Conservation (phyloP, 768 basidiomycete species). For the Leccinellum rugosiceps region DNA sequence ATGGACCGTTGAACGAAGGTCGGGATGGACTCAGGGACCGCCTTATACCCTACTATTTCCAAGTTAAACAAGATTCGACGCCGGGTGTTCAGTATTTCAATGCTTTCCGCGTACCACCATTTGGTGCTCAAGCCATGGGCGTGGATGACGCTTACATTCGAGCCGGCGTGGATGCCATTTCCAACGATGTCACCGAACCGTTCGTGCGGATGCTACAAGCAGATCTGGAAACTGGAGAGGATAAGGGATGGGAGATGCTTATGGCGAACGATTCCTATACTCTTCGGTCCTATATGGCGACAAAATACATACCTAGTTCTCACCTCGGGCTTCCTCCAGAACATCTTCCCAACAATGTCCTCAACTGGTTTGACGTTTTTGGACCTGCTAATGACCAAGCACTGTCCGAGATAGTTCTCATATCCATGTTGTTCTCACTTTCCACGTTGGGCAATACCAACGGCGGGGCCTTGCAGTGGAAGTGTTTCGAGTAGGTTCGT, state of each 20-base stretch:
- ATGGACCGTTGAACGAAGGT: slow-evolving; percentile 23
- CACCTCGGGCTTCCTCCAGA: slow-evolving; percentile 12
- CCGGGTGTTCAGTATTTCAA: slow-evolving; percentile 8
- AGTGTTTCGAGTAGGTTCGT: slow-evolving; percentile 6
- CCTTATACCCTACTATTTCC: slow-evolving; percentile 21
- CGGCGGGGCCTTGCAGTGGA: slow-evolving; percentile 1
- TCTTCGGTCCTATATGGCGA: slow-evolving; percentile 16
- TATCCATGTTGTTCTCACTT: background rate
- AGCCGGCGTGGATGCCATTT: slow-evolving; percentile 18
- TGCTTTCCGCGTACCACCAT: background rate
- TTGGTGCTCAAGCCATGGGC: slow-evolving; percentile 9
- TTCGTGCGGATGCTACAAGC: slow-evolving; percentile 17
- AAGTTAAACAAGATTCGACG: slow-evolving; percentile 8
- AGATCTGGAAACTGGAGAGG: slow-evolving; percentile 17
- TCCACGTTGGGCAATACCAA: background rate
- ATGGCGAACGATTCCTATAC: slow-evolving; percentile 27
- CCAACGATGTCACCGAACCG: slow-evolving; percentile 11
- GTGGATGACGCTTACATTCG: slow-evolving; percentile 11
- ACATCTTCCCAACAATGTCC: slow-evolving; percentile 17
- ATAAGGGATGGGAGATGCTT: slow-evolving; percentile 27
- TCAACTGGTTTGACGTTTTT: slow-evolving; percentile 24
- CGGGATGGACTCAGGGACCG: slow-evolving; percentile 14
- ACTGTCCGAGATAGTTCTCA: background rate
- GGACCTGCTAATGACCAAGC: background rate
- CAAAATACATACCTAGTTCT: slow-evolving; percentile 20